phyloP scores from a whole-genome alignment of 345 rosid genomes.

The Gossypium anomalum region DNA sequence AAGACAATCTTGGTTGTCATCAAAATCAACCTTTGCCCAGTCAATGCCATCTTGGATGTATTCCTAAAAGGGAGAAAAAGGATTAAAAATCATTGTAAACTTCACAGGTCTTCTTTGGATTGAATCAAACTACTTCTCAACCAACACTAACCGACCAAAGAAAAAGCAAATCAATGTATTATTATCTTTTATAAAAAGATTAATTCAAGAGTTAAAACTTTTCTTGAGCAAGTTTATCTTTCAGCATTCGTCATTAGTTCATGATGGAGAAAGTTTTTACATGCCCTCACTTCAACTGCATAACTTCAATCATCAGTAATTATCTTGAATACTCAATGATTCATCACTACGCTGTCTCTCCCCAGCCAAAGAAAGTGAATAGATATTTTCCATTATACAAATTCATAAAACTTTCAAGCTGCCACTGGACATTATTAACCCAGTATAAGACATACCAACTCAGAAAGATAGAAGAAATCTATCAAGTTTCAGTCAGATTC shows the following conservation, averaged over 20 bases:
- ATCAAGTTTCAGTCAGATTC: not conserved
- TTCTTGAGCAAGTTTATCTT: not conserved
- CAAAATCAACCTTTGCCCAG: slow-evolving; percentile 96
- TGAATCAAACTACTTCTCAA: not conserved
- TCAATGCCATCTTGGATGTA: slow-evolving; percentile 97
- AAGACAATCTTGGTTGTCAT: slow-evolving; percentile 96
- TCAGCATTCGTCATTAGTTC: not conserved
- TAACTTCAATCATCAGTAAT: not conserved
- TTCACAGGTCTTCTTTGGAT: not conserved
- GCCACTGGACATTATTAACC: not conserved
- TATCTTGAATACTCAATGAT: not conserved
- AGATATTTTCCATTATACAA: not conserved
- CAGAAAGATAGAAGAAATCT: not conserved
- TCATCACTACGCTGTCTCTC: not conserved
- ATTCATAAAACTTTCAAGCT: not conserved
- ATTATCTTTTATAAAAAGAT: not conserved
- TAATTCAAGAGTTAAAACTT: not conserved
- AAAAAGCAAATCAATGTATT: not conserved
- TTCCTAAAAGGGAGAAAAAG: slow-evolving; percentile 48
- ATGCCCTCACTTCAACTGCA: not conserved
- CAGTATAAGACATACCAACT: not conserved
- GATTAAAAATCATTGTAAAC: not conserved
- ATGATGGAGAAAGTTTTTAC: not conserved
- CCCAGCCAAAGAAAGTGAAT: slow-evolving; percentile 1
- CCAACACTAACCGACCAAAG: not conserved